phyloP scores from a whole-genome alignment of 192 early-diverging fungal genomes.

The Umbelopsis sp. region DNA sequence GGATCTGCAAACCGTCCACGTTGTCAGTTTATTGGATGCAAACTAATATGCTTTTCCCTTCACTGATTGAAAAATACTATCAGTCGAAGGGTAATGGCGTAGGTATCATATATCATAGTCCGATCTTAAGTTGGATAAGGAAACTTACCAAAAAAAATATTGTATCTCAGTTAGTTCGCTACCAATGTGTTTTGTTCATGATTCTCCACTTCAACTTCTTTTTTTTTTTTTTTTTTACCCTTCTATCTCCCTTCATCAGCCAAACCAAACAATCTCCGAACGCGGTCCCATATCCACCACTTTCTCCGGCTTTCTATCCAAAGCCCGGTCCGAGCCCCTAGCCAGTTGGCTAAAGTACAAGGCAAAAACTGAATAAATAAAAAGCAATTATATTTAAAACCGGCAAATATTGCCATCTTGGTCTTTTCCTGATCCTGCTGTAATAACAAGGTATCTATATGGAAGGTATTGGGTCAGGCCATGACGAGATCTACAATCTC shows the following conservation, averaged over 20 bases:
- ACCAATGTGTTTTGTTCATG: too few species aligned
- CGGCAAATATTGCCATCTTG: background rate
- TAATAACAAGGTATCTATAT: background rate
- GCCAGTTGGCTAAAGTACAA: background rate
- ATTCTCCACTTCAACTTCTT: too few species aligned
- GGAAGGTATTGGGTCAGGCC: too few species aligned
- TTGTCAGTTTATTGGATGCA: constrained; percentile 7
- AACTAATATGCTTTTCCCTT: too few species aligned
- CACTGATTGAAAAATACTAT: too few species aligned
- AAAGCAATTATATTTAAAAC: background rate
- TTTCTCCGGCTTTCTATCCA: background rate
- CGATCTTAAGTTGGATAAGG: too few species aligned
- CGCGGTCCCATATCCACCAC: background rate
- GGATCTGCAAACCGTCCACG: background rate
- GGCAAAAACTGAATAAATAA: background rate
- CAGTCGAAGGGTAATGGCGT: too few species aligned
- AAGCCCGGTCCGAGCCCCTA: constrained; percentile 16
- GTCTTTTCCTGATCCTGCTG: background rate
- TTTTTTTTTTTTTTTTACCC: too few species aligned
- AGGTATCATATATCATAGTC: too few species aligned
- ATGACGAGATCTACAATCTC: background rate
- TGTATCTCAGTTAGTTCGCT: too few species aligned
- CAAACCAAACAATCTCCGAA: background rate
- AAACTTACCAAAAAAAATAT: too few species aligned
- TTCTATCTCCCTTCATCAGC: too few species aligned